phyloP scores from a whole-genome alignment of 495 filamentous ascomycete species.

The Penicillium lagena region DNA sequence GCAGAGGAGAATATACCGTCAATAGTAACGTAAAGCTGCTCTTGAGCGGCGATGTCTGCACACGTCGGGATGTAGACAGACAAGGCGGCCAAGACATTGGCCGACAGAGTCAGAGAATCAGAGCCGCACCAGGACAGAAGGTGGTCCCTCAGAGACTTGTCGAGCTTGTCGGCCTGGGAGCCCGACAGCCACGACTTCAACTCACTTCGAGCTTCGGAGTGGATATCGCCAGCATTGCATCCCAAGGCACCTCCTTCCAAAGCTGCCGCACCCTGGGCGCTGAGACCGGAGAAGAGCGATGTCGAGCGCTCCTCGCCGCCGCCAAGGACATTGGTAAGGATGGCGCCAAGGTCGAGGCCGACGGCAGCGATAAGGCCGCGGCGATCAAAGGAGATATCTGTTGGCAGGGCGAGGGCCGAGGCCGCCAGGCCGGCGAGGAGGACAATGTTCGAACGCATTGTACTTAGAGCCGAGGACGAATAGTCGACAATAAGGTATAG shows the following conservation, averaged over 20 bases:
- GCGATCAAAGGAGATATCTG: constrained; percentile 21
- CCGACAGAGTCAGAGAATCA: constrained; percentile 4
- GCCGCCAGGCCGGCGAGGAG: constrained; percentile 35
- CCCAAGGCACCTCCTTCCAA: constrained; percentile 34
- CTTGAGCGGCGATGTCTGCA: constrained; percentile 32
- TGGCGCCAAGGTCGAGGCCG: constrained; percentile 11
- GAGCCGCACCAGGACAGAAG: constrained; percentile 11
- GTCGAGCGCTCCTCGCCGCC: constrained; percentile 10
- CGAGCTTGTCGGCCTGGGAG: constrained; percentile 14
- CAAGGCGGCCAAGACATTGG: constrained; percentile 24
- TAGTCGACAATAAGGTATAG: background rate
- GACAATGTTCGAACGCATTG: constrained; percentile 33
- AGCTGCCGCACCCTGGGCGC: constrained; percentile 33
- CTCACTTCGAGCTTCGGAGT: constrained; percentile 22
- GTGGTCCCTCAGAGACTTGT: constrained; percentile 17
- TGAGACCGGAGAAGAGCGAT: constrained; percentile 24
- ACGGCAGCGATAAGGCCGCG: constrained; percentile 19
- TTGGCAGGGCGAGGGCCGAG: constrained; percentile 28
- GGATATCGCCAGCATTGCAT: constrained; percentile 25
- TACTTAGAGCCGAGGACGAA: constrained; percentile 4
- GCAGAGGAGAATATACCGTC: constrained; percentile 33
- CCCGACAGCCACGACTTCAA: constrained; percentile 27
- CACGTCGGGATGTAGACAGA: constrained; percentile 31
- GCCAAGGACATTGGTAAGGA: constrained; percentile 20
- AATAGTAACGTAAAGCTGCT: constrained; percentile 30